phyloP scores from a whole-genome alignment of 441 rosid genomes.

The California macrophylla region DNA sequence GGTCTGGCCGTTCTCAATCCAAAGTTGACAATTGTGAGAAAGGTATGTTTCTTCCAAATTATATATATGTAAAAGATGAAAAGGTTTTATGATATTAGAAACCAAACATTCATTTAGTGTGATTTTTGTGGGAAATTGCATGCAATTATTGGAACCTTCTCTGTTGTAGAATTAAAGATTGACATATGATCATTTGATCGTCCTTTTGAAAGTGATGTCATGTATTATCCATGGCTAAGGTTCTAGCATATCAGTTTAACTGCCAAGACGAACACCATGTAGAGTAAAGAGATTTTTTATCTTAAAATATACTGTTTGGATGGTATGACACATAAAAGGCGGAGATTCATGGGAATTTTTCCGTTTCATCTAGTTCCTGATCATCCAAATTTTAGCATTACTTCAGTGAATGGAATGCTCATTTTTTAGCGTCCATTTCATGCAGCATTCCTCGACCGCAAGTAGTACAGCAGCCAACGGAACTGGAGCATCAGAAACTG shows the following conservation, averaged over 20 bases:
- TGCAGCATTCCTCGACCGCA: slow-evolving; percentile 80
- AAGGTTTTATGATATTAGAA: neutral
- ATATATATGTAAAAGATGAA: neutral
- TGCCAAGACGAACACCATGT: too few relatives aligned
- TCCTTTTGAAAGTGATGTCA: neutral
- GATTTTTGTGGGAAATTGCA: neutral
- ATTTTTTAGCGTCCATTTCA: neutral
- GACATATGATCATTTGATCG: neutral
- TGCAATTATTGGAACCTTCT: neutral
- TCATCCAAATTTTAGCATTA: neutral
- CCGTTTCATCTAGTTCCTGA: neutral
- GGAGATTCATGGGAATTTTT: neutral
- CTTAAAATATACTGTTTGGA: neutral
- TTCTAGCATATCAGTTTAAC: neutral
- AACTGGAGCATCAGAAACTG: slow-evolving; percentile 57
- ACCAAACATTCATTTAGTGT: neutral
- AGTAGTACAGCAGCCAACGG: slow-evolving; percentile 56
- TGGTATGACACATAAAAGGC: neutral
- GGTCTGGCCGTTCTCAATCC: slow-evolving; percentile 95
- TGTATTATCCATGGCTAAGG: neutral
- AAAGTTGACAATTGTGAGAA: slow-evolving; percentile 90
- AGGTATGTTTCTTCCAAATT: slow-evolving; percentile 24
- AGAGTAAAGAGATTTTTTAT: too few relatives aligned
- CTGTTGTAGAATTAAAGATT: neutral
- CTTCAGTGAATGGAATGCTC: neutral